phyloP scores from a whole-genome alignment of 1,139 yeast species.

The Diutina neorugosa region DNA sequence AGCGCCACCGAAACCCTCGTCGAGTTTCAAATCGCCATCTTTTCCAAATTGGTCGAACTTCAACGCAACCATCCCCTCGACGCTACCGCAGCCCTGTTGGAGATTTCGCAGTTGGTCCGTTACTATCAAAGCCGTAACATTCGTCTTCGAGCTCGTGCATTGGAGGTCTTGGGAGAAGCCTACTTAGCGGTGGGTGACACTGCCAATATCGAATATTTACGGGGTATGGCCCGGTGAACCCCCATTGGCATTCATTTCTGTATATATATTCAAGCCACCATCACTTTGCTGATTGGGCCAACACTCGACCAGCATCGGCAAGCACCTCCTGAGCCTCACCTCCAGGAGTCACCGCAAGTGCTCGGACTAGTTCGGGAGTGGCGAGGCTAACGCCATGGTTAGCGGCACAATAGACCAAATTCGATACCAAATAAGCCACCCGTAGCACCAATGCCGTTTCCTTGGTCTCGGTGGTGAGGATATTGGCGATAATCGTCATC shows the following conservation, averaged over 20 bases:
- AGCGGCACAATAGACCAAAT: conserved; percentile 17
- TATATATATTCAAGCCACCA: background rate
- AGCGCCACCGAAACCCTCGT: background rate
- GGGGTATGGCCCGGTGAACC: background rate
- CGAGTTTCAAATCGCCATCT: background rate
- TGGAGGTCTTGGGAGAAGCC: background rate
- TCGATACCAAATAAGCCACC: conserved; percentile 20
- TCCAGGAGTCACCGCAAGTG: background rate
- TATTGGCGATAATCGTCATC: conserved; percentile 11
- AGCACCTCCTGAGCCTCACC: background rate
- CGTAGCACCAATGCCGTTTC: conserved; percentile 10
- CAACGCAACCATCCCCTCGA: background rate
- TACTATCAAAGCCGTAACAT: background rate
- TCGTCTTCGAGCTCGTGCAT: background rate
- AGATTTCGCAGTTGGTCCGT: background rate
- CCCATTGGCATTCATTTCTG: background rate
- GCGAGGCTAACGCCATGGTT: conserved; percentile 2
- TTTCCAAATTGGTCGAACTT: background rate
- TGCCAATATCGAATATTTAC: background rate
- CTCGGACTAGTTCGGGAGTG: background rate
- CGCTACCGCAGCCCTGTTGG: background rate
- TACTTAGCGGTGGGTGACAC: background rate
- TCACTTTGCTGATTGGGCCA: background rate
- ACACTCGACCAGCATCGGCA: background rate
- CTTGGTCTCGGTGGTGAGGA: conserved; percentile 18